phyloP scores from a whole-genome alignment of 1,284 basidiomycete genomes.

The Melampsora americana region DNA sequence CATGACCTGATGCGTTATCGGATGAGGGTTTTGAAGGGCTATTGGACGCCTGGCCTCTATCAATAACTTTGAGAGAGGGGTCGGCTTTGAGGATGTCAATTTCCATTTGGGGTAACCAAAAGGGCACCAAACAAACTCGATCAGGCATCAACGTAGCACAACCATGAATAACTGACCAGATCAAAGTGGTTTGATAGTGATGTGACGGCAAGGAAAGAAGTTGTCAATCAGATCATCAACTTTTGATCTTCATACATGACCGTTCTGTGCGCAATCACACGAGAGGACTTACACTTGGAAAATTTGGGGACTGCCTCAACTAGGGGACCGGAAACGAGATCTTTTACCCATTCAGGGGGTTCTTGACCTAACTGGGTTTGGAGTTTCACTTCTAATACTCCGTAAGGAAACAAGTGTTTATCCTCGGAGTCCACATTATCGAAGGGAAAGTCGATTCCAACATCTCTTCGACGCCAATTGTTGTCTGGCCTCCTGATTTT shows the following conservation, averaged over 20 bases:
- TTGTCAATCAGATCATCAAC: no score
- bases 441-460: slow-evolving; percentile 79
- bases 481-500: slow-evolving; percentile 65
- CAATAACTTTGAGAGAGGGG: slow-evolving; percentile 58
- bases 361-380: slow-evolving; percentile 95
- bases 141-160: slow-evolving; percentile 58
- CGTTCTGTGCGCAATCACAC: neutral
- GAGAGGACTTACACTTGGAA: slow-evolving; percentile 7
- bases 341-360: slow-evolving; percentile 92
- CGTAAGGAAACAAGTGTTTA: slow-evolving; percentile 86
- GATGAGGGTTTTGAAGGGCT: slow-evolving; percentile 50
- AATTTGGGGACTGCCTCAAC: slow-evolving; percentile 76
- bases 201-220: no score
- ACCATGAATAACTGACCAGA: slow-evolving; percentile 9
- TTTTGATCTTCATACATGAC: no score
- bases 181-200: no score
- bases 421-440: slow-evolving; percentile 72
- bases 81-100: slow-evolving; percentile 86
- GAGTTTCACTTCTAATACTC: slow-evolving; percentile 92
- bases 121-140: slow-evolving; percentile 94
- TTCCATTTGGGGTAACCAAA: slow-evolving; percentile 88
- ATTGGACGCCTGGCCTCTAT: slow-evolving; percentile 67
- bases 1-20: slow-evolving; percentile 38
- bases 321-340: slow-evolving; percentile 87
- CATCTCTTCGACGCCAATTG: slow-evolving; percentile 92